Evolutionary conservation across 805 yeast genomes (phyloP).

Genomic region (Candida palmyrensis): DNA sequence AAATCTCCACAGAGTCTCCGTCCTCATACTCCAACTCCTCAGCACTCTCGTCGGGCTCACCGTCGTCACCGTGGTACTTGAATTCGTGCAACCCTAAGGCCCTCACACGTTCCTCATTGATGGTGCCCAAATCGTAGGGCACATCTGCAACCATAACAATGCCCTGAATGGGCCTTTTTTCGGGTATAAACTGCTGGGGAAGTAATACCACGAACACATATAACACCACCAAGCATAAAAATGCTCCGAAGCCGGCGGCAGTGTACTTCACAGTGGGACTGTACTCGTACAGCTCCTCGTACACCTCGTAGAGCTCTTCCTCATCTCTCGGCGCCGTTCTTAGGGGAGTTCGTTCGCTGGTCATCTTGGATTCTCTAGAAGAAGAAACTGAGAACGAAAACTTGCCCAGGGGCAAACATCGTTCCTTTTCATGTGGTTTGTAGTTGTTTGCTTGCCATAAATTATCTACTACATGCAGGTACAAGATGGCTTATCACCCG

Average conservation of each 20-base stretch:
- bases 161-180: conserved; percentile 18
- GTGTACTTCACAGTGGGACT: conserved; percentile 10
- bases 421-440: no score
- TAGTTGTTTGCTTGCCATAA: no score
- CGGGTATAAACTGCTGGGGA: conserved; percentile 32
- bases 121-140: conserved; percentile 21
- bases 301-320: conserved; percentile 13
- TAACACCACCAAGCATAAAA: conserved; percentile 12
- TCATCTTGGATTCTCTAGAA: no score
- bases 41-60: conserved; percentile 4
- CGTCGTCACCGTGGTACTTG: conserved; percentile 1
- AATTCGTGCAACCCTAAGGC: conserved; percentile 11
- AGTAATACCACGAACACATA: conserved; percentile 28
- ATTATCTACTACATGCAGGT: no score
- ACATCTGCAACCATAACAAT: conserved; percentile 21
- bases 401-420: no score
- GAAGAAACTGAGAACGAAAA: no score
- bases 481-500: no score
- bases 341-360: conserved; percentile 2
- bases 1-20: not conserved
- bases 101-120: conserved; percentile 10
- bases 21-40: conserved; percentile 3
- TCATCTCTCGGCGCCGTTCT: no score
- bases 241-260: conserved; percentile 10
- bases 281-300: conserved; percentile 10